phyloP scores from a whole-genome alignment of 495 filamentous ascomycete genomes.

The Parmelia sp. region DNA sequence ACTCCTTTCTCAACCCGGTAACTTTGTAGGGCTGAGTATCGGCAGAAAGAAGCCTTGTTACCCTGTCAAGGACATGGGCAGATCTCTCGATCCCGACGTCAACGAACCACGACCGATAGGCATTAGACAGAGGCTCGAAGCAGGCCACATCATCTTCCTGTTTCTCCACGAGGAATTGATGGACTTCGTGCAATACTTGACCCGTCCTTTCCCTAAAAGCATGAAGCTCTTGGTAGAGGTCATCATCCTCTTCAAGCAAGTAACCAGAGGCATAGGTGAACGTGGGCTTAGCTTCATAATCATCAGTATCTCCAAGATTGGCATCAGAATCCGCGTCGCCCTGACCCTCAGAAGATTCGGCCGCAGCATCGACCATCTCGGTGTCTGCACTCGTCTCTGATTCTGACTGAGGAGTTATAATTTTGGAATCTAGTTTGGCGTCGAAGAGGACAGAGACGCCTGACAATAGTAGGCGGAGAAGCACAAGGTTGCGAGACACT shows the following conservation, averaged over 20 bases:
- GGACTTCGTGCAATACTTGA: slow-evolving; percentile 71
- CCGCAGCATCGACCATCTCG: slow-evolving; percentile 40
- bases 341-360: slow-evolving; percentile 45
- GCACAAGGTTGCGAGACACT: slow-evolving; percentile 78
- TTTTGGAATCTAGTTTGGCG: slow-evolving; percentile 55
- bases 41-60: slow-evolving; percentile 70
- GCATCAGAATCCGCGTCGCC: slow-evolving; percentile 56
- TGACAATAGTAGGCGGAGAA: slow-evolving; percentile 77
- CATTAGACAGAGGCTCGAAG: slow-evolving; percentile 85
- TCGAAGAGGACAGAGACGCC: slow-evolving; percentile 87
- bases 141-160: slow-evolving; percentile 95
- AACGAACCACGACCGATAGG: slow-evolving; percentile 93
- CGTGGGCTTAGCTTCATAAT: slow-evolving; percentile 71
- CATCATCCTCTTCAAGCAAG: slow-evolving; percentile 56
- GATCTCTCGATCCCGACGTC: slow-evolving; percentile 95
- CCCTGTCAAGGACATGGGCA: slow-evolving; percentile 84
- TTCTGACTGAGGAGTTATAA: slow-evolving; percentile 29
- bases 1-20: slow-evolving; percentile 83
- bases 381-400: slow-evolving; percentile 34
- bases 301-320: slow-evolving; percentile 61
- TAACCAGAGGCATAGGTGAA: slow-evolving; percentile 87
- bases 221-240: slow-evolving; percentile 69
- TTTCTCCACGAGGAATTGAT: slow-evolving; percentile 71
- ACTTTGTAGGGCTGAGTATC: slow-evolving; percentile 92
- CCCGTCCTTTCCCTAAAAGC: slow-evolving; percentile 71